Conservation (phyloP, 2,329 filamentous ascomycete genomes). For the Penicillium sp. region DNA sequence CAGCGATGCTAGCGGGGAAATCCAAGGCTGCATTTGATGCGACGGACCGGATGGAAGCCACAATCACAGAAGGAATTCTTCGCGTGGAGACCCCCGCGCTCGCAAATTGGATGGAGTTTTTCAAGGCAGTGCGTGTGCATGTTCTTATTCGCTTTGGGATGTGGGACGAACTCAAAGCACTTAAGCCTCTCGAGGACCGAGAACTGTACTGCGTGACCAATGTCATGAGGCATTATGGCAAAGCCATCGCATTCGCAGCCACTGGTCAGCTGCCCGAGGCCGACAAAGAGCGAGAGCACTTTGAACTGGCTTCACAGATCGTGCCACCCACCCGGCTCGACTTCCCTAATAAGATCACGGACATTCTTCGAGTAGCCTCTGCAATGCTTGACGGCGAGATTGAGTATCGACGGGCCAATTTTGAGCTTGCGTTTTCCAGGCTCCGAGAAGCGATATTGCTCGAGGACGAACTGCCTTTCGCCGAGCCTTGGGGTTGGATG, state of each 20-base stretch:
- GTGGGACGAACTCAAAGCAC: conserved; percentile 68
- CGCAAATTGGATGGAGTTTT: conserved; percentile 78
- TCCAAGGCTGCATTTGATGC: conserved; percentile 65
- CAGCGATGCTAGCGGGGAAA: conserved; percentile 74
- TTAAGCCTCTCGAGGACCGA: conserved; percentile 61
- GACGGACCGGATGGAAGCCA: conserved; percentile 60
- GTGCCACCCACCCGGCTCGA: conserved; percentile 66
- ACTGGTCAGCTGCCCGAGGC: conserved; percentile 59
- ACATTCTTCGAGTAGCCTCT: conserved; percentile 64
- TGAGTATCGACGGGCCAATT: conserved; percentile 66
- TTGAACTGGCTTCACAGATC: conserved; percentile 53
- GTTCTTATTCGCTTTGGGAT: conserved; percentile 72
- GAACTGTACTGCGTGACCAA: conserved; percentile 70
- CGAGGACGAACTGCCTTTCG: conserved; percentile 68
- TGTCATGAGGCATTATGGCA: conserved; percentile 69
- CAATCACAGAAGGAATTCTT: conserved; percentile 66
- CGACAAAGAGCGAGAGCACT: conserved; percentile 54
- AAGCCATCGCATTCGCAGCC: conserved; percentile 67
- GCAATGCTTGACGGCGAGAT: conserved; percentile 74
- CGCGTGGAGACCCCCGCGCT: conserved; percentile 70
- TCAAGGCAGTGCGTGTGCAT: conserved; percentile 69
- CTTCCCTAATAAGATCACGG: conserved; percentile 67
- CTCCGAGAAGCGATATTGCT: conserved; percentile 61
- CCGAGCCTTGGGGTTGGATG: conserved; percentile 80
- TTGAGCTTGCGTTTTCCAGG: conserved; percentile 61